Base-by-base conservation (phyloP, 371 early-diverging fungal genomes). In the Mucor ambiguus region DNA sequence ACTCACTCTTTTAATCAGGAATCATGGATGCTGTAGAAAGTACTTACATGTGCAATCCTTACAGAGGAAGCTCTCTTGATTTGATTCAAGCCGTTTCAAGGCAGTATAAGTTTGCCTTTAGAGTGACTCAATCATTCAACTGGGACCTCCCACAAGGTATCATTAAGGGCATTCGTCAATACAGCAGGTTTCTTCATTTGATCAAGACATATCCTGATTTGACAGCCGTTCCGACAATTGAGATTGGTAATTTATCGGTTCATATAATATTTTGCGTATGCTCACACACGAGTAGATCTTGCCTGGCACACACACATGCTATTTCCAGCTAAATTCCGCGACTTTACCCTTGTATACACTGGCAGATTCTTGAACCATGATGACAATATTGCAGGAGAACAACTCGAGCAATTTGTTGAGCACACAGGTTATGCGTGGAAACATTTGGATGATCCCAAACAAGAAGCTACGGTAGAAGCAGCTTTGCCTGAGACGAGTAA, bases 241-340 rank as follows among this genome's bases (percentile, higher is more conserved):
- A 48, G n/a, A 58, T 58, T 28, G 65, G 65, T 65, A 62, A 10
- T 29, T 52, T 22, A 11, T 52, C 12, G 30, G 0, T 35, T 9
- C 10, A 4, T 9, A 35, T 35, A 35, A 28, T 54, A 54, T 4
- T 12, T 3, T 30, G 9, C 18, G 16, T 2, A 16, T 16, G 29
- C 29, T 54, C 29, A 54, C 30, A 54, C 30, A 14, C 29, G 28
- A 43, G 32, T 64, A 64, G 65, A 64, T 48, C 65, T 64, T 26
- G 58, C 59, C 22, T 64, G 65, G 65, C 65, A 65, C 14, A 65
- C 65, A 4, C 65, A 65, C 29, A 65, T 65, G 65, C 59, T 65
- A 18, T 48, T 58, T 37, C 65, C 65, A n/a, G n/a, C 22, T 33
- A 26, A 22, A 4, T 65, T 58, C 26, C 58, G 58, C 32, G 12